Evolutionary conservation across 2,329 filamentous ascomycete species (phyloP).

Genomic region (Aphanocladium album): DNA sequence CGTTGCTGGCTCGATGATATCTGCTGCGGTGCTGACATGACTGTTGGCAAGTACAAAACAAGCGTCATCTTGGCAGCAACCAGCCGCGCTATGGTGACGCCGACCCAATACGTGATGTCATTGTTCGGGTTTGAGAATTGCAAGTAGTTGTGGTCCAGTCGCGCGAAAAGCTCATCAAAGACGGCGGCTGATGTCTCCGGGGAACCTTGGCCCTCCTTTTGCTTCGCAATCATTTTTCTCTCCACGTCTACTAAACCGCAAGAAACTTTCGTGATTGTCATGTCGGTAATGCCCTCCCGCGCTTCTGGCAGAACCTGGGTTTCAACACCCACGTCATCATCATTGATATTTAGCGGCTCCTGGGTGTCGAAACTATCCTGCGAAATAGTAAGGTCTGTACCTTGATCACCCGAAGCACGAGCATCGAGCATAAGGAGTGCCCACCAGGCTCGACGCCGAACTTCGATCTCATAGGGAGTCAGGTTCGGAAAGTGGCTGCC

Average conservation of each 20-base stretch:
- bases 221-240: slow-evolving; percentile 32
- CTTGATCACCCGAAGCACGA: slow-evolving; percentile 55
- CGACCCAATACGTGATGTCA: slow-evolving; percentile 34
- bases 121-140: slow-evolving; percentile 29
- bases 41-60: slow-evolving; percentile 47
- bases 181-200: slow-evolving; percentile 38
- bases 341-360: slow-evolving; percentile 54
- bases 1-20: slow-evolving; percentile 34
- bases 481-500: slow-evolving; percentile 46
- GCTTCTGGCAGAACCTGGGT: slow-evolving; percentile 42
- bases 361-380: slow-evolving; percentile 46
- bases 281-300: slow-evolving; percentile 50
- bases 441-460: slow-evolving; percentile 60
- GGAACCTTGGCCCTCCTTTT: slow-evolving; percentile 22
- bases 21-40: slow-evolving; percentile 37
- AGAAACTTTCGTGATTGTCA: slow-evolving; percentile 36
- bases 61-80: slow-evolving; percentile 52
- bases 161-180: slow-evolving; percentile 40
- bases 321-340: slow-evolving; percentile 43
- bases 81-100: slow-evolving; percentile 34
- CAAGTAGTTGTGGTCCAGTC: slow-evolving; percentile 38
- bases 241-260: slow-evolving; percentile 31
- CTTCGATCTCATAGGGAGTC: slow-evolving; percentile 56
- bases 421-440: slow-evolving; percentile 55
- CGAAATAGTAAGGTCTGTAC: slow-evolving; percentile 44